A percentile compares a stretch with the other conserved stretches of the same genome.
Conservation (phyloP, 345 rosid genomes). For the Gossypium rotundifolium region DNA sequence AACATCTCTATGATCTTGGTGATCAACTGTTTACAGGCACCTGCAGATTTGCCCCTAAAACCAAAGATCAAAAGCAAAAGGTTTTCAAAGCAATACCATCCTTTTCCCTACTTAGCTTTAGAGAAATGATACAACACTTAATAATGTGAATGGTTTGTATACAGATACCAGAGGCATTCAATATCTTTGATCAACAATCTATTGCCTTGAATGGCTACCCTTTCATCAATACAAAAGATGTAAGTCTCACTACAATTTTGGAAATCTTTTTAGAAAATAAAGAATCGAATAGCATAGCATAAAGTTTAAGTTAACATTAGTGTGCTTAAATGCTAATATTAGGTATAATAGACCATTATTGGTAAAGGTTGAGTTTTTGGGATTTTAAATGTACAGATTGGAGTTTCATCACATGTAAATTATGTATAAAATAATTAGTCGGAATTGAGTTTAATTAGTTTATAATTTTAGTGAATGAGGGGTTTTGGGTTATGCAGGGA, state of each 20-base stretch:
- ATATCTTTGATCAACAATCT: constrained; percentile 55
- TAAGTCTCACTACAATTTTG: constrained; percentile 23
- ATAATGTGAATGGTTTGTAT: not conserved
- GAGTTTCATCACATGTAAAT: no score
- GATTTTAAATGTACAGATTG: no score
- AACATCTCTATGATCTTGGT: constrained; percentile 67
- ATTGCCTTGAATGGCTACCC: constrained; percentile 38
- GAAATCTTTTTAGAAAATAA: not conserved
- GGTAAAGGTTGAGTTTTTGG: no score
- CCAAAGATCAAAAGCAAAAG: constrained; percentile 43
- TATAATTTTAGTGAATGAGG: not conserved
- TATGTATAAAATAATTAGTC: no score
- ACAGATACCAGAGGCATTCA: constrained; percentile 77
- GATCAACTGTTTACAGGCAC: constrained; percentile 75
- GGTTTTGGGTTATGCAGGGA: constrained; percentile 42
- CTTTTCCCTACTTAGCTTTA: not conserved
- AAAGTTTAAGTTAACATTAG: not conserved
- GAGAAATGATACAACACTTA: not conserved
- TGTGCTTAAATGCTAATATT: not conserved
- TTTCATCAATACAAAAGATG: constrained; percentile 49
- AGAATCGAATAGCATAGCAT: not conserved
- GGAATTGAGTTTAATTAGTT: no score
- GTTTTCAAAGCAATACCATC: constrained; percentile 16
- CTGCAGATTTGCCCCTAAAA: constrained; percentile 45
- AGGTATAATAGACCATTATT: not conserved